Base-by-base conservation (phyloP, 1,139 yeast genomes). In the Candida neerlandica region DNA sequence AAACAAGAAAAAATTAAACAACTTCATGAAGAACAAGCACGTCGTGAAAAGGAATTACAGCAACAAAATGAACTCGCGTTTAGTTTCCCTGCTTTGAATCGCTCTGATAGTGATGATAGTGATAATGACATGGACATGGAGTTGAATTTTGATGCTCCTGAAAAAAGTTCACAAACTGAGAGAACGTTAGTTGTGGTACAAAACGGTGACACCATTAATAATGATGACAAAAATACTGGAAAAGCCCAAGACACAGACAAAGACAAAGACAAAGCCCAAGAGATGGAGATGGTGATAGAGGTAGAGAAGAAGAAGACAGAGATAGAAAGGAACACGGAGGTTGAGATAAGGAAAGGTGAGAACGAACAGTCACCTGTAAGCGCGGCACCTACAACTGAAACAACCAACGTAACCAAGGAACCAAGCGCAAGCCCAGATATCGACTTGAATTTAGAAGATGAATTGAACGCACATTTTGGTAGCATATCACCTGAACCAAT, bases 11-110 rank as follows among this genome's bases (percentile, higher is more conserved):
- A 57, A 43, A 54, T 69, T 4, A 64, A 60, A 33, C 55, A 57
- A 38, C 50, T 68, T 1, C 35, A 62, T 18, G 59, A 56, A 19
- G 69, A 65, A 35, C 61, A 59, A 46, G 65, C 62, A 1, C 49
- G 52, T 26, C 56, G 58, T 48, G 66, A 67, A 26, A 51, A 51
- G 19, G 65, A 60, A 44, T 51, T 51, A 44, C 51, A 55, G 33
- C 60, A 59, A 49, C 53, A 55, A 45, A 58, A 62, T 19, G 64
- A 63, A 35, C 63, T 66, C 54, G 71, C 71, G 4, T 71, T 73
- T 54, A 62, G 64, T 43, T 70, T 71, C 54, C 60, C 64, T 34
- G 58, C 56, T 26, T 47, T 23, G 27, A 38, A 39, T 37, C 40
- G 37, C 30, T 37, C 39, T n/a, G 37, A 48, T n/a, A 42, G 46